Evolutionary conservation across 352 stramenopile genomes (phyloP).

Genomic region (Phytophthora capsici): DNA sequence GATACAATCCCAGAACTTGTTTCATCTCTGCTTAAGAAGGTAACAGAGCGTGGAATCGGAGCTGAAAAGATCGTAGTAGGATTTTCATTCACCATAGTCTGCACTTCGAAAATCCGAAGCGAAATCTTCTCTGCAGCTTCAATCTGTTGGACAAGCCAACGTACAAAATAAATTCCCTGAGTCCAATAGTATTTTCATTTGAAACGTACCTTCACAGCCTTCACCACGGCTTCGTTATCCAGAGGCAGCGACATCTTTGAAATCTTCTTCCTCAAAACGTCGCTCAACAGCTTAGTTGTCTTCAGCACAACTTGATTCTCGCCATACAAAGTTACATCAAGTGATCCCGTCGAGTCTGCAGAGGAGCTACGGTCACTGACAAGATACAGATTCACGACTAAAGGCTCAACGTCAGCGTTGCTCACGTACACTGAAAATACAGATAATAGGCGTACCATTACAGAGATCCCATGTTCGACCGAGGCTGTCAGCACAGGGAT

Average conservation of each 20-base stretch:
- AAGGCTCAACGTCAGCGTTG: background rate
- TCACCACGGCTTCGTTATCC: conserved; percentile 9
- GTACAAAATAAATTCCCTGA: no score
- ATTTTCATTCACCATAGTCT: conserved; percentile 42
- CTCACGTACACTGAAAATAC: no score
- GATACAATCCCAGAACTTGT: conserved; percentile 21
- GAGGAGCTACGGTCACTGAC: conserved; percentile 23
- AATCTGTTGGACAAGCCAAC: conserved; percentile 21
- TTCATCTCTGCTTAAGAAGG: conserved; percentile 16
- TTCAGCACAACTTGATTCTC: conserved; percentile 22
- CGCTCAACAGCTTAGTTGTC: conserved; percentile 7
- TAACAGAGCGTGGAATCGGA: conserved; percentile 14
- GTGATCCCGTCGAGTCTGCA: conserved; percentile 1
- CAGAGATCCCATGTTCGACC: conserved; percentile 39
- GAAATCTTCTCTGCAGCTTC: conserved; percentile 12
- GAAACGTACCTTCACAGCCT: conserved; percentile 17
- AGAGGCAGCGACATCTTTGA: conserved; percentile 20
- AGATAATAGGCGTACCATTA: conserved; percentile 30
- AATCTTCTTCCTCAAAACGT: conserved; percentile 16
- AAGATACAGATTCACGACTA: conserved; percentile 44
- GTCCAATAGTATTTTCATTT: background rate
- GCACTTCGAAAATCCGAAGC: conserved; percentile 40
- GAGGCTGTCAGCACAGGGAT: conserved; percentile 17
- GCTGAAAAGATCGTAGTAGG: conserved; percentile 18
- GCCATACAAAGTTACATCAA: conserved; percentile 32